Evolutionary conservation across 805 yeast species (phyloP).

Genomic region (Ogataea sp.): DNA sequence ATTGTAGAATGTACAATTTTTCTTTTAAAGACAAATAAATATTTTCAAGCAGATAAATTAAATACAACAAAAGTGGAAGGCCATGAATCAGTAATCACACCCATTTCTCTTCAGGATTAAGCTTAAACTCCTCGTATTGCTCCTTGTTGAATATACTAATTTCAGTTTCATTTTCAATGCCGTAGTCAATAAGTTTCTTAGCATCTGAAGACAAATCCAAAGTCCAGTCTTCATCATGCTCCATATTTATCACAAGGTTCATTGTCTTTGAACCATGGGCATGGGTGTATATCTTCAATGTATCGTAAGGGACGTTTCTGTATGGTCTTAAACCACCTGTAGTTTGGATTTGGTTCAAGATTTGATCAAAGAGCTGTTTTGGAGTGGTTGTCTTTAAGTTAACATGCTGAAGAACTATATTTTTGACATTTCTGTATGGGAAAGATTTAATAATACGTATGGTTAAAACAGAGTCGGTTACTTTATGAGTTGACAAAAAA

Average conservation of each 20-base stretch:
- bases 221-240: slow-evolving; percentile 74
- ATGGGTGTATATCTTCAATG: slow-evolving; percentile 81
- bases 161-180: slow-evolving; percentile 84
- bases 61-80: no score
- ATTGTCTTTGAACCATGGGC: slow-evolving; percentile 94
- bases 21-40: no score
- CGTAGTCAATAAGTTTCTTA: slow-evolving; percentile 39
- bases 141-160: slow-evolving; percentile 67
- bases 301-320: slow-evolving; percentile 64
- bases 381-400: slow-evolving; percentile 69
- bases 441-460: slow-evolving; percentile 85
- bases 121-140: slow-evolving; percentile 61
- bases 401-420: slow-evolving; percentile 58
- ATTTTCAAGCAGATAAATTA: no score
- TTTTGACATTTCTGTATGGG: slow-evolving; percentile 82
- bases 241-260: slow-evolving; percentile 86
- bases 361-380: slow-evolving; percentile 46
- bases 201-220: slow-evolving; percentile 30
- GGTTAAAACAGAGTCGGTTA: slow-evolving; percentile 68
- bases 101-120: slow-evolving; percentile 91
- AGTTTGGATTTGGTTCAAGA: slow-evolving; percentile 33
- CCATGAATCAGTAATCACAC: neutral
- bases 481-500: slow-evolving; percentile 8
- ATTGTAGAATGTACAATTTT: no score
- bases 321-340: slow-evolving; percentile 76